These are phyloP conservation scores for Jatropha curcas DNA, from an alignment of 345 rosid species.

Conservation along the genomic window DNA sequence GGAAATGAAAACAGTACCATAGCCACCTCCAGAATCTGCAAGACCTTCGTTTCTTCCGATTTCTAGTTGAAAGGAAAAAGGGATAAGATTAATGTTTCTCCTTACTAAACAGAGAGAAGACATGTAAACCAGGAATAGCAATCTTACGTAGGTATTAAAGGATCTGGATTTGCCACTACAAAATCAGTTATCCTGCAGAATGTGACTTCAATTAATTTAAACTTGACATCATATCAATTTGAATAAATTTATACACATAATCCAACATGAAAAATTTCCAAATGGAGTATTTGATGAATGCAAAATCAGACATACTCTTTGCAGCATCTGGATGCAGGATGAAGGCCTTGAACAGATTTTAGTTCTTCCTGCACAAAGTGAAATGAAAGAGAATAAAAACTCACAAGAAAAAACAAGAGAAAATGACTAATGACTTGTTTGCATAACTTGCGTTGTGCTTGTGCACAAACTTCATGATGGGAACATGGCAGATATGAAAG, in stretches of 20 bases:
- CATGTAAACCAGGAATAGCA: neutral
- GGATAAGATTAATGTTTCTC: neutral
- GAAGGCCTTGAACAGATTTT: constrained; percentile 55
- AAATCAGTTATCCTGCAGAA: constrained; percentile 53
- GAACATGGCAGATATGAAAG: neutral
- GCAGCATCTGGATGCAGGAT: constrained; percentile 77
- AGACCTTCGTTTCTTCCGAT: constrained; percentile 50
- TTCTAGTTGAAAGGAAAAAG: constrained; percentile 36
- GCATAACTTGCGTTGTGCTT: neutral
- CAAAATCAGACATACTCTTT: constrained; percentile 70
- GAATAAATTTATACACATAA: neutral
- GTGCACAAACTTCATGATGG: neutral
- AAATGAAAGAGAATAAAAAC: neutral
- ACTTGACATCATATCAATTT: neutral
- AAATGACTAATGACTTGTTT: neutral
- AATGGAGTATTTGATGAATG: neutral
- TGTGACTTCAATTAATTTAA: constrained; percentile 9
- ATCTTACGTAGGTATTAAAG: constrained; percentile 58
- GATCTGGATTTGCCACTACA: constrained; percentile 67
- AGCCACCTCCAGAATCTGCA: constrained; percentile 85
- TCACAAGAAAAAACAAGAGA: neutral
- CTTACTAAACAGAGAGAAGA: neutral
- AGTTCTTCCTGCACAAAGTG: constrained; percentile 60
- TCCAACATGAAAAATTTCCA: neutral
- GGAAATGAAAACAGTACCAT: constrained; percentile 45